Conservation (phyloP, 2,329 filamentous ascomycete genomes). For the Xylariaceae sp. region DNA sequence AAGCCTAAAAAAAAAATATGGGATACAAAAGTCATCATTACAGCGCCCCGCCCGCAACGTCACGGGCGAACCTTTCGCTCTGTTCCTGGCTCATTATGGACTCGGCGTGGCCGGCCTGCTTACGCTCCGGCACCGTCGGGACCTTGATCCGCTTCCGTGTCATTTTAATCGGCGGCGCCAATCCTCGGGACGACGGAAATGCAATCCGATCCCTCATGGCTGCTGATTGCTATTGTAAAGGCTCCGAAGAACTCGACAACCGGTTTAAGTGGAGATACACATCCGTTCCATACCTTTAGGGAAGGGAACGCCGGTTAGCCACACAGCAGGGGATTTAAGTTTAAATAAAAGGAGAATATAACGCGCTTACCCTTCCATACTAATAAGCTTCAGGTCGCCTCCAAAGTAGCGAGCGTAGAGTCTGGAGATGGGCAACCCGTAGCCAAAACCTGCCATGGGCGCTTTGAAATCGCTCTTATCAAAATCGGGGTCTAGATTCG, state of each 20-base stretch:
- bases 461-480: constrained; percentile 99
- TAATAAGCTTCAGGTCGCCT: constrained; percentile 94
- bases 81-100: constrained; percentile 38
- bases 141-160: constrained; percentile 71
- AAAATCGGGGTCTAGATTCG: constrained; percentile 93
- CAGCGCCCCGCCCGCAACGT: constrained; percentile 24
- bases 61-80: constrained; percentile 18
- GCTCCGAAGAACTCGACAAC: constrained; percentile 92
- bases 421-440: constrained; percentile 90
- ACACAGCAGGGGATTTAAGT: background rate
- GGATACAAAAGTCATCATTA: constrained; percentile 7
- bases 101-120: constrained; percentile 85
- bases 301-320: constrained; percentile 7
- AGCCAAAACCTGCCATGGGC: constrained; percentile 99
- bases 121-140: constrained; percentile 79
- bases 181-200: constrained; percentile 58
- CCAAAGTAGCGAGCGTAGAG: constrained; percentile 97
- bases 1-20: background rate
- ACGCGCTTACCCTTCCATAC: constrained; percentile 89
- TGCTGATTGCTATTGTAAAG: constrained; percentile 91
- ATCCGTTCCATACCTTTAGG: constrained; percentile 85
- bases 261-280: constrained; percentile 98
- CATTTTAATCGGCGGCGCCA: constrained; percentile 60
- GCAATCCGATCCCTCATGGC: constrained; percentile 74
- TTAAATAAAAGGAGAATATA: background rate